These are phyloP conservation scores for Phytopythium oedochilum DNA, from an alignment of 352 stramenopile species.

Conservation along the genomic window DNA sequence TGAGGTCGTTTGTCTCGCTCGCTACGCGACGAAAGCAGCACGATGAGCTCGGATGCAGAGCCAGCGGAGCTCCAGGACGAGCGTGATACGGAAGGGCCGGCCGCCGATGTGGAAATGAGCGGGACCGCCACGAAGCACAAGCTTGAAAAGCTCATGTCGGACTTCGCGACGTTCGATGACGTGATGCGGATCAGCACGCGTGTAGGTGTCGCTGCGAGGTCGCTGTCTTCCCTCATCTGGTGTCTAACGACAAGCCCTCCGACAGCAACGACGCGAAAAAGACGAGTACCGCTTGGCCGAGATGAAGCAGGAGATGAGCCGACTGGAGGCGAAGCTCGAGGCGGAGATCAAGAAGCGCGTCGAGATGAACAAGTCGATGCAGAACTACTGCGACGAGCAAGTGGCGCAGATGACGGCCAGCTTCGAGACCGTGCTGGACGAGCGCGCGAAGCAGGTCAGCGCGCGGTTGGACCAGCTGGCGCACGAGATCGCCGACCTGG, in stretches of 20 bases:
- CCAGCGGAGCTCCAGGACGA: background rate
- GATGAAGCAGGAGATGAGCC: constrained; percentile 90
- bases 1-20: background rate
- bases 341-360: constrained; percentile 93
- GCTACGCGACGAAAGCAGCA: background rate
- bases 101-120: constrained; percentile 23
- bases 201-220: constrained; percentile 18
- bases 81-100: background rate
- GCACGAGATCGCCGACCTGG: constrained; percentile 76
- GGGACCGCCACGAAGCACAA: constrained; percentile 77
- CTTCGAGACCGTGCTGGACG: constrained; percentile 78
- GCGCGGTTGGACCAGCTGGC: constrained; percentile 64
- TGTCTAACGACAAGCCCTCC: no score
- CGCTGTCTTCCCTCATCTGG: no score
- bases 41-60: background rate
- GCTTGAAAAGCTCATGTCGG: constrained; percentile 80
- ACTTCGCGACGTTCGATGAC: constrained; percentile 84
- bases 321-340: constrained; percentile 89
- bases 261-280: constrained; percentile 86
- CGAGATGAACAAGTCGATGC: constrained; percentile 92
- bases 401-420: constrained; percentile 77
- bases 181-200: constrained; percentile 84
- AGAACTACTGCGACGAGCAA: constrained; percentile 89
- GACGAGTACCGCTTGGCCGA: constrained; percentile 92
- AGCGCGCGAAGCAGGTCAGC: constrained; percentile 72